A percentile compares a stretch with the other conserved stretches of the same genome.
phyloP scores from a whole-genome alignment of 495 filamentous ascomycete species.

The Aspergillus nidulans region DNA sequence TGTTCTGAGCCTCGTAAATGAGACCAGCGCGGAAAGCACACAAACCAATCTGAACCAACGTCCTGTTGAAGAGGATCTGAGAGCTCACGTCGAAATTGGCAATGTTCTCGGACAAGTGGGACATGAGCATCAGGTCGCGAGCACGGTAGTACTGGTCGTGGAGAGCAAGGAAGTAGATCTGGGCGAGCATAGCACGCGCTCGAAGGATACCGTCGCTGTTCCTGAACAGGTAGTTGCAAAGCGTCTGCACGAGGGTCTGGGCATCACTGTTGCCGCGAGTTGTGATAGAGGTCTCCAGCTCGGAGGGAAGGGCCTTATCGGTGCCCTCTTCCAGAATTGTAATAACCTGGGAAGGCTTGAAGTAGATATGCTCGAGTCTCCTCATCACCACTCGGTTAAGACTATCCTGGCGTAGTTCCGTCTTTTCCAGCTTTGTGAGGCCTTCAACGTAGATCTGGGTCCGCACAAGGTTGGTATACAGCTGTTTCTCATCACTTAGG shows the following conservation, averaged over 20 bases:
- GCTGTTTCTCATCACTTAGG: constrained; percentile 80
- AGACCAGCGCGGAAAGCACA: constrained; percentile 97
- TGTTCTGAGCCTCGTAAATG: constrained; percentile 94
- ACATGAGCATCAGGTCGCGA: constrained; percentile 99
- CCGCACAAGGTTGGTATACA: constrained; percentile 89
- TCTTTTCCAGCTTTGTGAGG: constrained; percentile 62
- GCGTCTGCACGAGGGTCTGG: constrained; percentile 69
- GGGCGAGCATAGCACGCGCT: constrained; percentile 94
- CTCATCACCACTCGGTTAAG: constrained; percentile 90
- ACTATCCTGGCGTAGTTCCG: constrained; percentile 73
- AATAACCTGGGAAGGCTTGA: constrained; percentile 95
- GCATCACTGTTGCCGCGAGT: constrained; percentile 64
- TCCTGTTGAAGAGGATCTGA: constrained; percentile 98
- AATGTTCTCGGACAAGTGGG: constrained; percentile 96
- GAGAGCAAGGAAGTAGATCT: constrained; percentile 95
- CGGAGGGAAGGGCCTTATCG: constrained; percentile 74
- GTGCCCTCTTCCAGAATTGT: constrained; percentile 86
- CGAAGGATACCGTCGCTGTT: constrained; percentile 93
- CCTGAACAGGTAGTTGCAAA: constrained; percentile 91
- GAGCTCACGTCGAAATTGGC: constrained; percentile 90
- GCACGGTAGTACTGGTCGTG: constrained; percentile 97
- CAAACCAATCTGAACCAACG: constrained; percentile 94
- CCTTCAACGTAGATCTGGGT: constrained; percentile 82
- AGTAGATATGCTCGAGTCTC: constrained; percentile 94
- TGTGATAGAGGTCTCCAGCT: constrained; percentile 74